Percentiles rank a stretch among this genome's conserved stretches.
phyloP scores from a whole-genome alignment of 306 rosid species.

The Amphicarpaea edgeworthii region DNA sequence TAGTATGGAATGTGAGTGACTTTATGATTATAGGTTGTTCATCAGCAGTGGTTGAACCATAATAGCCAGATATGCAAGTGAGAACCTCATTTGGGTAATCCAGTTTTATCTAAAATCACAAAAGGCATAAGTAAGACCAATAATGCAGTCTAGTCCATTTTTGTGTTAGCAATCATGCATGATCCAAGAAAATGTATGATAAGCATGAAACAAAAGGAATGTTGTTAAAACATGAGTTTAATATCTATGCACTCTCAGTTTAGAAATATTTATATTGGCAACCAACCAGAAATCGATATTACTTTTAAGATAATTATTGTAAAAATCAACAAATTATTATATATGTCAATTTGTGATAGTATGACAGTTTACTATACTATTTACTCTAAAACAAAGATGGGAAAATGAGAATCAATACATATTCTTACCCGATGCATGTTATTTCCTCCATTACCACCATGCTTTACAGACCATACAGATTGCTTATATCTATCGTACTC shows the following conservation, averaged over 20 bases:
- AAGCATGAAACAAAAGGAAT: background rate
- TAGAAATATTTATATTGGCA: background rate
- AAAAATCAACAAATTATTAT: background rate
- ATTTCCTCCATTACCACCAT: constrained; percentile 81
- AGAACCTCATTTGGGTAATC: constrained; percentile 89
- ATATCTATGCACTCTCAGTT: background rate
- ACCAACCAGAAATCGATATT: background rate
- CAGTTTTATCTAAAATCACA: constrained; percentile 69
- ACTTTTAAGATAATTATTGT: background rate
- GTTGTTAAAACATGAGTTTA: background rate
- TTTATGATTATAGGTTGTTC: constrained; percentile 62
- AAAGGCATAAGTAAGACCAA: background rate
- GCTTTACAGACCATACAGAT: constrained; percentile 90
- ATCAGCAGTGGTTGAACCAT: constrained; percentile 58
- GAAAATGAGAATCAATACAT: constrained; percentile 10
- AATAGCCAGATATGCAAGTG: constrained; percentile 77
- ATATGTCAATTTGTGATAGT: background rate
- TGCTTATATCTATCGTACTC: constrained; percentile 90
- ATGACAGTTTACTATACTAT: background rate
- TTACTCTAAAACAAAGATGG: background rate
- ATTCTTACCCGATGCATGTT: constrained; percentile 65
- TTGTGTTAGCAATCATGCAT: constrained; percentile 28
- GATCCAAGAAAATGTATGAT: constrained; percentile 10
- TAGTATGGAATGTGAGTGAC: constrained; percentile 75
- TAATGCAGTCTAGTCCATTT: background rate